Percentiles rank a stretch among this genome's conserved stretches.
These are phyloP conservation scores for Penicillium steckii DNA, from an alignment of 495 filamentous ascomycete species.

Conservation along the genomic window DNA sequence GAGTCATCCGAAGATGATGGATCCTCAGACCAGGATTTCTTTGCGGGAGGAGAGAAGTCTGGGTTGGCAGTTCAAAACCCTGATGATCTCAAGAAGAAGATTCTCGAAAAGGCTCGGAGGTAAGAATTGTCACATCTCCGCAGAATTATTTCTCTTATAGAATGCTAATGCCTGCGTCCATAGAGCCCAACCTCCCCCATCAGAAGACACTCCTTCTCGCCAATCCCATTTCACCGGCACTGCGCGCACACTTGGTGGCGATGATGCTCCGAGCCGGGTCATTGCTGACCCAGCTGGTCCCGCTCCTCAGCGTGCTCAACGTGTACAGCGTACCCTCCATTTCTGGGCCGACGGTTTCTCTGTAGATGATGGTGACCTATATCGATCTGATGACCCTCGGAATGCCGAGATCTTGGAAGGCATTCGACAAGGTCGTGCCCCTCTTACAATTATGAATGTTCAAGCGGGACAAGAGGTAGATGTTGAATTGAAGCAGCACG, in stretches of 20 bases:
- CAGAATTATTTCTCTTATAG: neutral
- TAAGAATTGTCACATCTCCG: constrained; percentile 34
- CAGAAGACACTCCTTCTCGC: constrained; percentile 53
- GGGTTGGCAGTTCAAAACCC: constrained; percentile 94
- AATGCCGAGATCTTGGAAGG: constrained; percentile 78
- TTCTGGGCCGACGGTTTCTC: constrained; percentile 95
- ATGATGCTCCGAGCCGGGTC: constrained; percentile 72
- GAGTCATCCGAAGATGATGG: constrained; percentile 63
- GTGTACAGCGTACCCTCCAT: constrained; percentile 72
- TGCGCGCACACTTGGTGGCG: constrained; percentile 86
- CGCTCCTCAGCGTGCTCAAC: constrained; percentile 39
- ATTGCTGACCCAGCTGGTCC: constrained; percentile 63
- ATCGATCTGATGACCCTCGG: constrained; percentile 81
- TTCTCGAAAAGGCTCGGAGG: constrained; percentile 80
- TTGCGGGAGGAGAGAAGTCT: constrained; percentile 95
- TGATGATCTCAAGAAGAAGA: constrained; percentile 67
- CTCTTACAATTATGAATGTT: constrained; percentile 86
- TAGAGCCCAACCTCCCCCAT: constrained; percentile 60
- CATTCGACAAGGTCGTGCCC: constrained; percentile 85
- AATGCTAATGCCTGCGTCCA: constrained; percentile 1
- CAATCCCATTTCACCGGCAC: constrained; percentile 71
- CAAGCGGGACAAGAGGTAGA: constrained; percentile 82
- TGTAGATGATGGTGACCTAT: constrained; percentile 90
- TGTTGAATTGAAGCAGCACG: constrained; percentile 83
- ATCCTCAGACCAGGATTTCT: constrained; percentile 73